Conservation (phyloP, 129 eudicot genomes). For the Solidago caesia region DNA sequence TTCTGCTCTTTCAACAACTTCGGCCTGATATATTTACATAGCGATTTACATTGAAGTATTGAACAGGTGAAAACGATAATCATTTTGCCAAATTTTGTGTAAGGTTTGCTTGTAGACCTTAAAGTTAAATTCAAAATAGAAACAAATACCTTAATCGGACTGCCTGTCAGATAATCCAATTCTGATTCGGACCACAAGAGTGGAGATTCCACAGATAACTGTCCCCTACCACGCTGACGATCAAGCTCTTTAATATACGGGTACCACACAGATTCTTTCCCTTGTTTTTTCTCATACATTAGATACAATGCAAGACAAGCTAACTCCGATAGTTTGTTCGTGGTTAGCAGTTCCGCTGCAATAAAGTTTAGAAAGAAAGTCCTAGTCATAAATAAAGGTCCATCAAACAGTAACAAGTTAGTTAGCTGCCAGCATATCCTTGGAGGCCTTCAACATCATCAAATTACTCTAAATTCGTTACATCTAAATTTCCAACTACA, state of each 20-base stretch:
- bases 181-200: conserved; percentile 82
- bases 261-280: conserved; percentile 88
- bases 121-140: background rate
- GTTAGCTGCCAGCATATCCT: background rate
- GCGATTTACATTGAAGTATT: background rate
- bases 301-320: conserved; percentile 91
- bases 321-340: conserved; percentile 87
- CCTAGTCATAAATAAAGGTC: conserved; percentile 8
- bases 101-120: conserved; percentile 4
- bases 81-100: background rate
- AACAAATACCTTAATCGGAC: conserved; percentile 71
- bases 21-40: conserved; percentile 51
- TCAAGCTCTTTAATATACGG: conserved; percentile 95
- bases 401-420: background rate
- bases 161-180: conserved; percentile 77
- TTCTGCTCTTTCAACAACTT: conserved; percentile 83
- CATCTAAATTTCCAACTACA: background rate
- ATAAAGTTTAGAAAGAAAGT: background rate
- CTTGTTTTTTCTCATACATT: conserved; percentile 98
- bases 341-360: conserved; percentile 92
- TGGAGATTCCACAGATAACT: conserved; percentile 92
- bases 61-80: conserved; percentile 1
- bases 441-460: background rate
- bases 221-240: conserved; percentile 97
- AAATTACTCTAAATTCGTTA: background rate